phyloP scores from a whole-genome alignment of 1,284 basidiomycete genomes.

The Fomitopsis pinicola region DNA sequence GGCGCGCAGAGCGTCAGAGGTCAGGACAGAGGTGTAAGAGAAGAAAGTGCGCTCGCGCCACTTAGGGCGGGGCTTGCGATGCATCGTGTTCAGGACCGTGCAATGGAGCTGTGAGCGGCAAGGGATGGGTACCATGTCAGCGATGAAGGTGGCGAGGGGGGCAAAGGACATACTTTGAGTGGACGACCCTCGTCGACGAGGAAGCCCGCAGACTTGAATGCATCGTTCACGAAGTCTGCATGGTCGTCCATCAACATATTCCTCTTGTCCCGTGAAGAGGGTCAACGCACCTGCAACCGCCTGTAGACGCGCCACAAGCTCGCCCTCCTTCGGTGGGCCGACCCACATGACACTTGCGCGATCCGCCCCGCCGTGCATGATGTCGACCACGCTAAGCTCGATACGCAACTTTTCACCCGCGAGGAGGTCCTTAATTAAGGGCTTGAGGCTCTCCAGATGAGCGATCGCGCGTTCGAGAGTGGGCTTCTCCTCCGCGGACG shows the following conservation, averaged over 20 bases:
- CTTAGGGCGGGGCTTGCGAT: conserved; percentile 37
- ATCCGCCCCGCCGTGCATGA: conserved; percentile 42
- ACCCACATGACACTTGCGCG: conserved; percentile 58
- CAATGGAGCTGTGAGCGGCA: conserved; percentile 52
- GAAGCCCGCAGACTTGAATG: conserved; percentile 46
- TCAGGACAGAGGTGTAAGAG: conserved; percentile 42
- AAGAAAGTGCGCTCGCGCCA: conserved; percentile 34
- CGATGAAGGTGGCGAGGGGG: background rate
- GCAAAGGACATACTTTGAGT: conserved; percentile 45
- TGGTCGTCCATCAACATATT: background rate
- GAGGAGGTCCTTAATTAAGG: conserved; percentile 34
- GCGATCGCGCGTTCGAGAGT: conserved; percentile 43
- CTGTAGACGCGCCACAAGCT: conserved; percentile 26
- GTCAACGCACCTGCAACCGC: conserved; percentile 38
- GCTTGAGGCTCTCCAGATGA: conserved; percentile 44
- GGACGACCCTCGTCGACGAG: conserved; percentile 43
- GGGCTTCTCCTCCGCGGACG: background rate
- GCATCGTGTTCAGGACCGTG: conserved; percentile 58
- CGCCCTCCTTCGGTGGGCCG: conserved; percentile 35
- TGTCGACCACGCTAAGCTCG: conserved; percentile 44
- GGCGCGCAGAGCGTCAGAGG: conserved; percentile 25
- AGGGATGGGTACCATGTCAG: background rate
- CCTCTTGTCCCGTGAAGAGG: too few relatives aligned
- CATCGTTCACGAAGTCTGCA: conserved; percentile 38
- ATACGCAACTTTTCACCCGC: conserved; percentile 31